Percentiles rank a stretch among this genome's conserved stretches.
Evolutionary conservation across 176 grass and related monocot genomes (phyloP).

Genomic region (maize (Zea mays)): DNA sequence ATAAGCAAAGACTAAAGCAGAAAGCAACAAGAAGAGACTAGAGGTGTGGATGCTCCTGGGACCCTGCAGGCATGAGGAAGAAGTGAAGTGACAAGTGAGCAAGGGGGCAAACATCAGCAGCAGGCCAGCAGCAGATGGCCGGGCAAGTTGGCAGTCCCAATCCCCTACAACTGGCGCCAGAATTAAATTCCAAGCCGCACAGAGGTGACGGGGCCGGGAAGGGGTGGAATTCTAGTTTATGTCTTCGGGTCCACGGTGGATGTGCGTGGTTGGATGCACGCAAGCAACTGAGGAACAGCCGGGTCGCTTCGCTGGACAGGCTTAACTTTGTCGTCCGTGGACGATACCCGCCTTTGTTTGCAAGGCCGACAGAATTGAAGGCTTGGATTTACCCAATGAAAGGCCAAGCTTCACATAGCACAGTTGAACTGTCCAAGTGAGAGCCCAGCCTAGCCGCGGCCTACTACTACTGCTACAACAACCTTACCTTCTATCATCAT

Average conservation of each 20-base stretch:
- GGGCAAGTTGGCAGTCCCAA: conserved; percentile 56
- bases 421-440: conserved; percentile 14
- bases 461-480: too few species aligned
- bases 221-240: conserved; percentile 29
- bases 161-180: conserved; percentile 48
- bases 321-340: conserved; percentile 42
- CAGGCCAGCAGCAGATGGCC: conserved; percentile 33
- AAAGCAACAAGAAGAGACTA: not conserved
- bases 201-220: conserved; percentile 12
- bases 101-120: conserved; percentile 47
- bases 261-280: conserved; percentile 42
- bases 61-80: conserved; percentile 6
- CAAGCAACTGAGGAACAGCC: conserved; percentile 42
- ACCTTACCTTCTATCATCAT: not conserved
- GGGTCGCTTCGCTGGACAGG: conserved; percentile 30
- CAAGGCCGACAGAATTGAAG: conserved; percentile 36
- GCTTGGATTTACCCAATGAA: conserved; percentile 19
- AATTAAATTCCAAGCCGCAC: conserved; percentile 42
- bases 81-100: not conserved
- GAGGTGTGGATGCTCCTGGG: conserved; percentile 4
- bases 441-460: not conserved
- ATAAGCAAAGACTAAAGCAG: conserved; percentile 29
- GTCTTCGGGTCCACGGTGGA: conserved; percentile 53
- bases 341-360: not conserved
- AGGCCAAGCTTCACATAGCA: conserved; percentile 25